phyloP scores from a whole-genome alignment of 208 protist species.

The Crithidia mellificae region DNA sequence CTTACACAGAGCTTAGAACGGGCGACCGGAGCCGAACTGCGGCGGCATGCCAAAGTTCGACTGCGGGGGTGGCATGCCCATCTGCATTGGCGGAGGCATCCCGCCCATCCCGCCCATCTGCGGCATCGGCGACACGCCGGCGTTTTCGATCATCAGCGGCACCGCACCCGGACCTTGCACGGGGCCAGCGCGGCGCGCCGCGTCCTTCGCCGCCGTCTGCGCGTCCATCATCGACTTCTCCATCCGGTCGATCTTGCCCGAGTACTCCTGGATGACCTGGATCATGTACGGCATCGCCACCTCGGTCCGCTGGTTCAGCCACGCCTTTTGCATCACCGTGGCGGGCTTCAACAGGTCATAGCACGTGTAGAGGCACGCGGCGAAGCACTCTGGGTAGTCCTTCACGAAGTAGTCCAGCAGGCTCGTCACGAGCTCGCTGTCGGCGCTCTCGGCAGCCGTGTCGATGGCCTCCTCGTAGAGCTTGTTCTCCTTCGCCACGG shows the following conservation, averaged over 20 bases:
- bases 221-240: constrained; percentile 81
- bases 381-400: constrained; percentile 95
- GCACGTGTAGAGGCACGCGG: constrained; percentile 97
- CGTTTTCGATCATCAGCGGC: constrained; percentile 80
- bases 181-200: constrained; percentile 64
- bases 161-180: constrained; percentile 32
- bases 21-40: constrained; percentile 64
- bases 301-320: constrained; percentile 97
- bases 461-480: constrained; percentile 98
- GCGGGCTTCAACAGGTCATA: constrained; percentile 96
- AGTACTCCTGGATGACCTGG: constrained; percentile 96
- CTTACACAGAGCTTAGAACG: no score
- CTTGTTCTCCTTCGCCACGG: constrained; percentile 97
- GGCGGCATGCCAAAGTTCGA: constrained; percentile 44
- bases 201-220: constrained; percentile 86
- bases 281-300: constrained; percentile 99
- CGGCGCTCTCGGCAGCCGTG: constrained; percentile 95
- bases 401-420: constrained; percentile 98
- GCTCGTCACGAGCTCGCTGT: constrained; percentile 91
- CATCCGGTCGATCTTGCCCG: constrained; percentile 81
- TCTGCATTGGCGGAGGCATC: constrained; percentile 44
- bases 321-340: constrained; percentile 98
- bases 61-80: constrained; percentile 38
- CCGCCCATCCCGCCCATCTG: constrained; percentile 30
- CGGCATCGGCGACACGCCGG: constrained; percentile 30